phyloP scores from a whole-genome alignment of 345 rosid genomes.

The Physaria fendleri region DNA sequence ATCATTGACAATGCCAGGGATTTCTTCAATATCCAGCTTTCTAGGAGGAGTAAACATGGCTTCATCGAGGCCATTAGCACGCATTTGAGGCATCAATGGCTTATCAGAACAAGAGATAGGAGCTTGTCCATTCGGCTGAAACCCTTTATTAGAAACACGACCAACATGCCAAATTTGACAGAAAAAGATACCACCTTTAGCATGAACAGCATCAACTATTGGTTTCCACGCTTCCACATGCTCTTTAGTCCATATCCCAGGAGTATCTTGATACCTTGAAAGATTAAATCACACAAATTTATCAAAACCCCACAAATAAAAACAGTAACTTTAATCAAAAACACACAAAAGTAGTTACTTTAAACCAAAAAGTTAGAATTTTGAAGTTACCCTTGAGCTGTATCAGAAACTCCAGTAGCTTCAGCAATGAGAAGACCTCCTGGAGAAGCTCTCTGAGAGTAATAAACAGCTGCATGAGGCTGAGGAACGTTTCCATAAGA shows the following conservation, averaged over 20 bases:
- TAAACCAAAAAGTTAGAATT: background rate
- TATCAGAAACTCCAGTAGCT: slow-evolving; percentile 59
- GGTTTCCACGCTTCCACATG: slow-evolving; percentile 91
- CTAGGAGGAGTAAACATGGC: slow-evolving; percentile 49
- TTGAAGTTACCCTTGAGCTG: slow-evolving; percentile 45
- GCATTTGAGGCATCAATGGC: slow-evolving; percentile 38
- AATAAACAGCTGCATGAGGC: slow-evolving; percentile 63
- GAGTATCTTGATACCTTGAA: slow-evolving; percentile 38
- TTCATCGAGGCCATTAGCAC: slow-evolving; percentile 37
- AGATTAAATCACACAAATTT: background rate
- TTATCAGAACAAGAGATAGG: slow-evolving; percentile 59
- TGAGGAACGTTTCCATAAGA: slow-evolving; percentile 53
- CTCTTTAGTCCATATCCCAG: slow-evolving; percentile 77
- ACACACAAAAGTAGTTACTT: background rate
- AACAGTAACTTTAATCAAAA: background rate
- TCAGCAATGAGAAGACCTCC: slow-evolving; percentile 61
- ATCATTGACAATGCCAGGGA: slow-evolving; percentile 60
- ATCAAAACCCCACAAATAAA: slow-evolving; percentile 8
- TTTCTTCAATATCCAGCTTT: slow-evolving; percentile 52
- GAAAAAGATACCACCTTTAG: slow-evolving; percentile 63
- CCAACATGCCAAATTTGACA: slow-evolving; percentile 77
- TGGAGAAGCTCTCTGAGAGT: slow-evolving; percentile 55
- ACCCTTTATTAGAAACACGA: slow-evolving; percentile 55
- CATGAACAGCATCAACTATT: slow-evolving; percentile 79
- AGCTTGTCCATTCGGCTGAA: slow-evolving; percentile 60